A percentile compares a stretch with the other conserved stretches of the same genome.
Conservation (phyloP, 2,329 filamentous ascomycete genomes). For the Blumeriella jaapii region DNA sequence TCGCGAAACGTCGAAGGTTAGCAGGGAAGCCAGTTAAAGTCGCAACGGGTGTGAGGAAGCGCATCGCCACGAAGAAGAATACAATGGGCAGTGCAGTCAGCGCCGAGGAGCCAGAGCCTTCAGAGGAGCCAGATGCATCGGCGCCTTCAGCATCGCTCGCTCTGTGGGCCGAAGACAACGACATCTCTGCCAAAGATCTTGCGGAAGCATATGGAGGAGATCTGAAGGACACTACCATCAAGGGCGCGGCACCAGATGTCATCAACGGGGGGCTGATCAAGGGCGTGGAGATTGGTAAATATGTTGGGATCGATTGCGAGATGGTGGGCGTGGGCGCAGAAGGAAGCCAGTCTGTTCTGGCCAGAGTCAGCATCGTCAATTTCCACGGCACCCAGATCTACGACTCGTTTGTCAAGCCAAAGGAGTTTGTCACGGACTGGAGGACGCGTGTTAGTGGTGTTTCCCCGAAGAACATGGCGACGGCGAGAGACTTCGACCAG, state of each 20-base stretch:
- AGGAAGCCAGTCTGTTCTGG: slow-evolving; percentile 62
- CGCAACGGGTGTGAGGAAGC: neutral
- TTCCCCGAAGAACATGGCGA: slow-evolving; percentile 57
- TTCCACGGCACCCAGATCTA: slow-evolving; percentile 89
- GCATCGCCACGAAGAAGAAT: slow-evolving; percentile 10
- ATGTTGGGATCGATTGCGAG: slow-evolving; percentile 88
- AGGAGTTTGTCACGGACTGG: slow-evolving; percentile 77
- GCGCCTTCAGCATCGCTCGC: slow-evolving; percentile 42
- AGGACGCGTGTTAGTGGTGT: slow-evolving; percentile 80
- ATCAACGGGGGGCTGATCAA: slow-evolving; percentile 53
- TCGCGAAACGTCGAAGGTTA: slow-evolving; percentile 27
- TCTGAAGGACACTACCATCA: slow-evolving; percentile 37
- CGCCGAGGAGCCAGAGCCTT: slow-evolving; percentile 28
- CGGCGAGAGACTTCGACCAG: slow-evolving; percentile 59
- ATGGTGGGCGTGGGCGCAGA: slow-evolving; percentile 84
- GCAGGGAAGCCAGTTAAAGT: slow-evolving; percentile 16
- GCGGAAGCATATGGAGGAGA: slow-evolving; percentile 50
- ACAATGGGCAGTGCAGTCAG: slow-evolving; percentile 48
- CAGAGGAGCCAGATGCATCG: slow-evolving; percentile 26
- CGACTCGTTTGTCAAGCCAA: slow-evolving; percentile 79
- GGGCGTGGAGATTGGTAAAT: slow-evolving; percentile 69
- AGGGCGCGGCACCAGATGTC: slow-evolving; percentile 34
- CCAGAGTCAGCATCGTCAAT: slow-evolving; percentile 82
- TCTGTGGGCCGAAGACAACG: slow-evolving; percentile 49
- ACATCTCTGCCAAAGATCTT: slow-evolving; percentile 47